These are phyloP conservation scores for Chrysoporthe cubensis DNA, from an alignment of 2,329 filamentous ascomycete genomes.

Conservation along the genomic window DNA sequence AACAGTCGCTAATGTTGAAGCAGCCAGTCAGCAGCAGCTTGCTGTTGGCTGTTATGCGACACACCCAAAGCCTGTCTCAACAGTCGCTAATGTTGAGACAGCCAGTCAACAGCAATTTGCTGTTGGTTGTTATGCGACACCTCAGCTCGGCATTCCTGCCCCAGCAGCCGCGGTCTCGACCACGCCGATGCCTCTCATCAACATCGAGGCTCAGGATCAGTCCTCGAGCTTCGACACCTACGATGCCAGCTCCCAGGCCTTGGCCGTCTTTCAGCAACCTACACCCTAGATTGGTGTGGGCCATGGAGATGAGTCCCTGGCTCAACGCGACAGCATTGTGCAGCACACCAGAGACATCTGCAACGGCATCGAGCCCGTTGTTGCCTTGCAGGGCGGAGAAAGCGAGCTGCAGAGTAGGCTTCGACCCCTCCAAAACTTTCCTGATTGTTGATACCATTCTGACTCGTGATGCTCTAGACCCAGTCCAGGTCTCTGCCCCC, in stretches of 20 bases:
- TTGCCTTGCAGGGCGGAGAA: neutral
- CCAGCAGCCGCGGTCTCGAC: neutral
- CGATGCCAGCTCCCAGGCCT: constrained; percentile 2
- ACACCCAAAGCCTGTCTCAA: neutral
- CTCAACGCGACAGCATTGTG: neutral
- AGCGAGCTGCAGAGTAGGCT: constrained; percentile 1
- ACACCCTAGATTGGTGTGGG: constrained; percentile 5
- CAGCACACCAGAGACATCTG: neutral
- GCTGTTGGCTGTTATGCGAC: too few relatives aligned
- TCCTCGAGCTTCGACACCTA: neutral
- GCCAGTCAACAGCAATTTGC: neutral
- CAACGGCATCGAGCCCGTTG: neutral
- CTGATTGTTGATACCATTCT: neutral
- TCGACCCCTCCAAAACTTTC: neutral
- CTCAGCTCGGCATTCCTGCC: neutral
- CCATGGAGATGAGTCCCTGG: neutral
- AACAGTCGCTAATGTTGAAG: neutral
- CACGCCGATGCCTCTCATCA: neutral
- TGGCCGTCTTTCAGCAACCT: neutral
- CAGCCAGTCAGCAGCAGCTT: neutral
- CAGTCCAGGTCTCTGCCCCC: too few relatives aligned
- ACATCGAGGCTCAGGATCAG: neutral
- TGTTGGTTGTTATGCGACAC: neutral
- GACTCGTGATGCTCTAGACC: neutral
- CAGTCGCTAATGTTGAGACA: neutral